Evolutionary conservation across 108 stramenopile genomes (phyloP).

Genomic region (Nannochloropsis salina): DNA sequence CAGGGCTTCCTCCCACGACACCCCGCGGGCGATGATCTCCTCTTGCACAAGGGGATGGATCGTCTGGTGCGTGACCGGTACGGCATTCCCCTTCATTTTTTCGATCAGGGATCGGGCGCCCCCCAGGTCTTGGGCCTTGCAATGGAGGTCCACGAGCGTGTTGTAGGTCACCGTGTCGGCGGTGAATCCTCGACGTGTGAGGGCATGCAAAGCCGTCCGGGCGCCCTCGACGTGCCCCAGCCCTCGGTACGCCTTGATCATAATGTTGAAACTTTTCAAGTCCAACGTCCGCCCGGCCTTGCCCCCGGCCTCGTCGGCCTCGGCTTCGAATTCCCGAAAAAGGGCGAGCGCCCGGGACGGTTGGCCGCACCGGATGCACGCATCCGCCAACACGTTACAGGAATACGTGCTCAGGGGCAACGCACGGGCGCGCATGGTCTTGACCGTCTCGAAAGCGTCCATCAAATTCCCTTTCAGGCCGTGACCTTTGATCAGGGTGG

Average conservation of each 20-base stretch:
- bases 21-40: background rate
- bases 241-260: background rate
- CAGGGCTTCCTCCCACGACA: background rate
- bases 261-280: background rate
- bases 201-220: background rate
- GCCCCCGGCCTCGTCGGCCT: background rate
- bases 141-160: background rate
- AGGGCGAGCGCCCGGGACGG: background rate
- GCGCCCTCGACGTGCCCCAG: background rate
- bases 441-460: background rate
- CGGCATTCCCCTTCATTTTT: background rate
- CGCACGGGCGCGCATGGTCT: background rate
- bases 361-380: background rate
- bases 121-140: background rate
- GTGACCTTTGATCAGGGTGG: background rate
- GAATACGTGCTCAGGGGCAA: slow-evolving; percentile 3
- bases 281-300: background rate
- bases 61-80: background rate
- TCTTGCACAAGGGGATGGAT: background rate
- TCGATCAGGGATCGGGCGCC: background rate
- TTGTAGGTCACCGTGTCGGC: background rate
- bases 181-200: background rate
- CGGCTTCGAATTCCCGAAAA: background rate
- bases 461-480: background rate
- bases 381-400: background rate